These are phyloP conservation scores for Baorangia bicolor DNA, from an alignment of 768 basidiomycete genomes.

Conservation along the genomic window DNA sequence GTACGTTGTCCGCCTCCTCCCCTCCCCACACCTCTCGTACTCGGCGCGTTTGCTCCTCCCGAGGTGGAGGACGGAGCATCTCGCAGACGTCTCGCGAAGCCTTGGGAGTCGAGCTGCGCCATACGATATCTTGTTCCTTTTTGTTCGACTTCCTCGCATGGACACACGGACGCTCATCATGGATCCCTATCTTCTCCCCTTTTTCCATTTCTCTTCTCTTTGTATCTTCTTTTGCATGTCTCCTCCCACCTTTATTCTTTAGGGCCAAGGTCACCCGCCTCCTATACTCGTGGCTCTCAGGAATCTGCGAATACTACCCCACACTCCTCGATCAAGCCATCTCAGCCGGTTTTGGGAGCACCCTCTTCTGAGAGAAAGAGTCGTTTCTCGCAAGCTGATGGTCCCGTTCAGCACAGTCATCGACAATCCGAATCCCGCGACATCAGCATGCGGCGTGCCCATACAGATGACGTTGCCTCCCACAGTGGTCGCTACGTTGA, in stretches of 20 bases:
- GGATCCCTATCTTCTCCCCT: slow-evolving; percentile 35
- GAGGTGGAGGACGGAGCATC: slow-evolving; percentile 34
- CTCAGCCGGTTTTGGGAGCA: slow-evolving; percentile 12
- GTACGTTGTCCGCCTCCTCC: slow-evolving; percentile 50
- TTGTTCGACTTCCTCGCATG: slow-evolving; percentile 40
- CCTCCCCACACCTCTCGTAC: slow-evolving; percentile 36
- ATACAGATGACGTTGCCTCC: slow-evolving; percentile 19
- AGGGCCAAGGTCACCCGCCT: slow-evolving; percentile 41
- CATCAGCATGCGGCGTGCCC: slow-evolving; percentile 14
- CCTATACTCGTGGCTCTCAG: slow-evolving; percentile 32
- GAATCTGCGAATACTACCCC: slow-evolving; percentile 13
- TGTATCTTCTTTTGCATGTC: slow-evolving; percentile 29
- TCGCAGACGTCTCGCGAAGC: slow-evolving; percentile 42
- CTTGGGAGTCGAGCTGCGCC: slow-evolving; percentile 44
- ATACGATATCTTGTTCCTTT: slow-evolving; percentile 31
- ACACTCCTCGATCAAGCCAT: slow-evolving; percentile 15
- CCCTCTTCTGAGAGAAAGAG: slow-evolving; percentile 12
- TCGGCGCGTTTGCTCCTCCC: slow-evolving; percentile 40
- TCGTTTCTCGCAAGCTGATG: slow-evolving; percentile 25
- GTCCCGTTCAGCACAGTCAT: slow-evolving; percentile 9
- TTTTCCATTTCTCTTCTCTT: slow-evolving; percentile 32
- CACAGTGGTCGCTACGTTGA: slow-evolving; percentile 14
- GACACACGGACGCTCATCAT: slow-evolving; percentile 43
- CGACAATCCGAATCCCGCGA: slow-evolving; percentile 18
- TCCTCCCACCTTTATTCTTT: slow-evolving; percentile 37